Evolutionary conservation across 2,329 filamentous ascomycete genomes (phyloP), one percentile per base, ranked within the genome.

Genomic region (Aspergillus aculeatinus): DNA sequence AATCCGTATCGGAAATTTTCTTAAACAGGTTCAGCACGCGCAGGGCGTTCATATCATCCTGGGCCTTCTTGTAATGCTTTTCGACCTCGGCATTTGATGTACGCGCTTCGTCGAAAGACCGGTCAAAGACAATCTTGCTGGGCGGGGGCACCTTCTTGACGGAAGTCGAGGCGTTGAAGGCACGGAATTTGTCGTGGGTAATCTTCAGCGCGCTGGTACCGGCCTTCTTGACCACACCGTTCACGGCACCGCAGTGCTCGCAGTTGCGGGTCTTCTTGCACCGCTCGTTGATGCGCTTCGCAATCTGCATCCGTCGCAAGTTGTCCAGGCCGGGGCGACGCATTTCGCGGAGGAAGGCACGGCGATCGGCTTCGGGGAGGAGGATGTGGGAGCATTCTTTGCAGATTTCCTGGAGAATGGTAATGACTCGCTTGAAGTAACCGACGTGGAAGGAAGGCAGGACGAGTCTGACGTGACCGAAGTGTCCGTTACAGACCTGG

Each of bases 381-480:
- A 99, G 79, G 6, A 98, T 89, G 63, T 85, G 85, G 25, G 91
- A 91, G 74, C 95, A 99, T 72, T 93, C 88, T 80, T 96, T 99
- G 87, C 95, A 99, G 65, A 99, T 96, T 71, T 95, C 90, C 74
- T 98, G 93, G 25, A 99, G 83, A 58, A 96, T 93, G 49, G 88
- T 89, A 72, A 96, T 94, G 65, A 95, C 92, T 74, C 96, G 92
- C 74, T 92, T 95, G 69, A 99, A 85, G 74, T 97, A 99, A 42
- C 95, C 95, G 65, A 98, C 92, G 73, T 99, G 95, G 72, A 98
- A 98, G 48, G 90, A 92, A 4, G 95, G 95, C 55, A 99, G 82
- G 1, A 94, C 91, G 14, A 99, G 85, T 70, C 91, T 88, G 69
- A 99, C 90, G 77, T 97, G 89, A 51, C 95, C 95, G 72, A 98